phyloP scores from a whole-genome alignment of 306 rosid genomes.

The Cajanus cajan region DNA sequence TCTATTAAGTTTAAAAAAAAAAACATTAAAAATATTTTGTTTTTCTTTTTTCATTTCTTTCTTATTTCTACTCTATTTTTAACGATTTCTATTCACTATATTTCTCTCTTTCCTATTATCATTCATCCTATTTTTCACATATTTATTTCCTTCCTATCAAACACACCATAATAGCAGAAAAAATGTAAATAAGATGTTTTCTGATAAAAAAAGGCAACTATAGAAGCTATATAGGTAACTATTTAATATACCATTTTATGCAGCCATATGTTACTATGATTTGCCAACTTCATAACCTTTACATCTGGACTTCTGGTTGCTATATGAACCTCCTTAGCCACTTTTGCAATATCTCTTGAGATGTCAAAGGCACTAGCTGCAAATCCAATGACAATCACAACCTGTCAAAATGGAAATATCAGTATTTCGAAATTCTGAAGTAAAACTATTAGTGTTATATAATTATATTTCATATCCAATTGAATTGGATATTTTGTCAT shows the following conservation, averaged over 20 bases:
- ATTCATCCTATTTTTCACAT: no score
- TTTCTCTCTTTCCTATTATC: no score
- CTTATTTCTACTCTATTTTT: no score
- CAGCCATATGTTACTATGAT: conserved; percentile 24
- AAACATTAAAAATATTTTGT: no score
- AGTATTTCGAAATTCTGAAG: background rate
- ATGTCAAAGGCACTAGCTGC: conserved; percentile 38
- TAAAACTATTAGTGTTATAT: background rate
- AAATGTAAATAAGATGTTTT: background rate
- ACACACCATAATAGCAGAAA: background rate
- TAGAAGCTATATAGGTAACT: background rate
- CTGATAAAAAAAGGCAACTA: background rate
- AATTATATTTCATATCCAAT: background rate
- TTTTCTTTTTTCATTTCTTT: no score
- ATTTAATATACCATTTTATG: conserved; percentile 30
- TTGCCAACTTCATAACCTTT: conserved; percentile 10
- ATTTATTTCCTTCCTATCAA: no score
- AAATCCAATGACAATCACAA: conserved; percentile 30
- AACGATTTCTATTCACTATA: no score
- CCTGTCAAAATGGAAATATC: background rate
- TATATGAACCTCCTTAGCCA: conserved; percentile 38
- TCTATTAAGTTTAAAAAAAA: no score
- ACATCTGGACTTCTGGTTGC: conserved; percentile 26
- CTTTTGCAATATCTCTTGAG: conserved; percentile 35
- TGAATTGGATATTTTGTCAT: background rate